A percentile compares a stretch with the other conserved stretches of the same genome.
These are phyloP conservation scores for Candida insectorum DNA, from an alignment of 805 yeast species.

Conservation along the genomic window DNA sequence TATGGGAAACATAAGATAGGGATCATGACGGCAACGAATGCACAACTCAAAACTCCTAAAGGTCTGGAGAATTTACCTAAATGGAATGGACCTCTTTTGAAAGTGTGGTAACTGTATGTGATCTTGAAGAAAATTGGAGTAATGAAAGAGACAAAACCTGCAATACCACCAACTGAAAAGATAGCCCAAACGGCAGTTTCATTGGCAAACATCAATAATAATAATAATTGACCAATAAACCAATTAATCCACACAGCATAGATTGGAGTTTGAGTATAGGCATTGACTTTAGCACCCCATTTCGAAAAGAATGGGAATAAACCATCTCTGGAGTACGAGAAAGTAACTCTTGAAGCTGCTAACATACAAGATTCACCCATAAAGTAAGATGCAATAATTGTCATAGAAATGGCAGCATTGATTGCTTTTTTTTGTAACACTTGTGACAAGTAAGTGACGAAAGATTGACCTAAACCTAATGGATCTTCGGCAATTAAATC, in stretches of 20 bases:
- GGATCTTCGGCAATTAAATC: conserved; percentile 44
- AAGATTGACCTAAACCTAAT: conserved; percentile 55
- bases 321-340: conserved; percentile 66
- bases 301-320: conserved; percentile 55
- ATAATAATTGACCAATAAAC: conserved; percentile 50
- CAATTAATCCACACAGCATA: conserved; percentile 61
- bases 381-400: conserved; percentile 37
- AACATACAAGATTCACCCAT: conserved; percentile 49
- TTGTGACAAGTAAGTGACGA: conserved; percentile 52
- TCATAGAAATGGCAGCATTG: conserved; percentile 33
- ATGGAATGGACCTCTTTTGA: conserved; percentile 66
- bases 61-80: conserved; percentile 52
- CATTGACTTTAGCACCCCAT: conserved; percentile 49
- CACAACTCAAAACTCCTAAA: conserved; percentile 45
- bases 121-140: conserved; percentile 59
- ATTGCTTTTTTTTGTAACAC: conserved; percentile 38
- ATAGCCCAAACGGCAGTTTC: conserved; percentile 66
- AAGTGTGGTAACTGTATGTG: conserved; percentile 49
- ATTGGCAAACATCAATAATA: conserved; percentile 60
- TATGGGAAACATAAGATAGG: conserved; percentile 60
- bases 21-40: conserved; percentile 53
- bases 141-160: conserved; percentile 65
- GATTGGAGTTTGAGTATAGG: conserved; percentile 56
- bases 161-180: conserved; percentile 70
- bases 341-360: conserved; percentile 65